Conservation (phyloP, 257 asterid genomes). For the Jacaranda copaia region DNA sequence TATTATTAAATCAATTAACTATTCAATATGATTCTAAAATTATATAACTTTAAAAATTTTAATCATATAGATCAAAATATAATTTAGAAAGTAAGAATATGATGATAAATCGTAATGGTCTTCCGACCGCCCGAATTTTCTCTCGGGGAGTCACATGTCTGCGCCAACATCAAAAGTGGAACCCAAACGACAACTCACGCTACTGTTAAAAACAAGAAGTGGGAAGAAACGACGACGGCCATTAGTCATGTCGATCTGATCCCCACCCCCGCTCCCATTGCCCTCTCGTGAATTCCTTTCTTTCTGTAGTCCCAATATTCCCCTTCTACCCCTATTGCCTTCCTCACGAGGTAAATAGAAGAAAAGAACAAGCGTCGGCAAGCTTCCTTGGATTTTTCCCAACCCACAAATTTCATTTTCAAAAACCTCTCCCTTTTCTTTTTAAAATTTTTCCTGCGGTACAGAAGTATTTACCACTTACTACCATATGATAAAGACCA, state of each 20-base stretch:
- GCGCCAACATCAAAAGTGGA: slow-evolving; percentile 28
- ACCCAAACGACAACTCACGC: slow-evolving; percentile 39
- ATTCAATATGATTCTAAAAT: no score
- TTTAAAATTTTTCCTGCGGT: background rate
- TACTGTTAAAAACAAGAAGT: slow-evolving; percentile 29
- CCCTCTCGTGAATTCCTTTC: background rate
- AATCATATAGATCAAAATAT: no score
- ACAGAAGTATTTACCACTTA: slow-evolving; percentile 36
- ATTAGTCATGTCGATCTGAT: background rate
- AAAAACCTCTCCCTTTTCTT: background rate
- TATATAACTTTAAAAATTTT: no score
- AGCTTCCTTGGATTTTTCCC: slow-evolving; percentile 49
- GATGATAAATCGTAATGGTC: no score
- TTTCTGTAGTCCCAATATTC: slow-evolving; percentile 19
- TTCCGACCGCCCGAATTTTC: background rate
- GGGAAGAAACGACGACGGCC: slow-evolving; percentile 44
- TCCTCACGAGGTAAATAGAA: slow-evolving; percentile 45
- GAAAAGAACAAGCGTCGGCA: slow-evolving; percentile 51
- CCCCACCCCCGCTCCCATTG: background rate
- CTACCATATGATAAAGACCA: slow-evolving; percentile 23
- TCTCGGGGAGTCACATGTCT: slow-evolving; percentile 15
- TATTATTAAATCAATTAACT: no score
- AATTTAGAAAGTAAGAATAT: no score
- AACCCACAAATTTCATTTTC: slow-evolving; percentile 26
- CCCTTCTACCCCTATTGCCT: slow-evolving; percentile 33